phyloP scores from a whole-genome alignment of 116 monocot species.

The Dioscorea cayenensis region DNA sequence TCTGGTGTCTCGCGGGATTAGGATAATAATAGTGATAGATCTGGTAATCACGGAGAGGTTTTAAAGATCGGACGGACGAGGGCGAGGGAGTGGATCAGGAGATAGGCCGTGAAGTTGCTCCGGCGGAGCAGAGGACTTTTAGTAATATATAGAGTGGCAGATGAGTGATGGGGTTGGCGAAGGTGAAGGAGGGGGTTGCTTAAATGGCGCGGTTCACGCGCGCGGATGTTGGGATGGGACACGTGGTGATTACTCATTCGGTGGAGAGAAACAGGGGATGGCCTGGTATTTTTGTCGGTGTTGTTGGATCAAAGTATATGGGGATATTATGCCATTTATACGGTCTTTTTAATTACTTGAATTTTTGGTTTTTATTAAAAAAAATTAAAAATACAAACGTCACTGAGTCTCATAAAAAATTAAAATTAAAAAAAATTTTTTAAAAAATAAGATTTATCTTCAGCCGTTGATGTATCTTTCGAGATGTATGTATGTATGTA shows the following conservation, averaged over 20 bases:
- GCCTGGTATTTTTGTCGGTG: constrained; percentile 8
- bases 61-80: too few species aligned
- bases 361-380: too few species aligned
- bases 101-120: background rate
- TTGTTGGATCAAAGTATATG: background rate
- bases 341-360: background rate
- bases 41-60: too few species aligned
- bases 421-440: too few species aligned
- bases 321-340: background rate
- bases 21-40: background rate
- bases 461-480: too few species aligned
- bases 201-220: constrained; percentile 13
- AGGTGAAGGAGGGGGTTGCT: background rate
- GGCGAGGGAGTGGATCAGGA: too few species aligned
- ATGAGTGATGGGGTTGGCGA: background rate
- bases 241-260: background rate
- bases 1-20: background rate
- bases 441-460: too few species aligned
- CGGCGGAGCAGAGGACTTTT: background rate
- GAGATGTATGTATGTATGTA: too few species aligned
- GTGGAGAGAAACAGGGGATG: background rate
- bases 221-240: background rate
- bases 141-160: background rate
- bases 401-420: too few species aligned
- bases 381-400: too few species aligned